phyloP scores from a whole-genome alignment of 345 rosid species.

The Eutrema japonicum region DNA sequence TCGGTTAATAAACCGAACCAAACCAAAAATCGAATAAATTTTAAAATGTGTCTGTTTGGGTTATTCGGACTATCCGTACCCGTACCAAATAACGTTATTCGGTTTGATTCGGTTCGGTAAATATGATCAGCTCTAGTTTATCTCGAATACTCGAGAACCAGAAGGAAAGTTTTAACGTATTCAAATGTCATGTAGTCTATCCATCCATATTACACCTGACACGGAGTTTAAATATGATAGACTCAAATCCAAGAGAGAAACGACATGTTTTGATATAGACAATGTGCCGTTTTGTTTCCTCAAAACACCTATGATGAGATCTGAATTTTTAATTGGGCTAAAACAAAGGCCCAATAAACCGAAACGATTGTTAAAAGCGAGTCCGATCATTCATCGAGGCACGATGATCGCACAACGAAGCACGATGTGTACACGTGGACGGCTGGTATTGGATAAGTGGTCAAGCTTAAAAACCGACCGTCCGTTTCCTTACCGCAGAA shows the following conservation, averaged over 20 bases:
- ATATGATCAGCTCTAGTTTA: no score
- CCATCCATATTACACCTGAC: neutral
- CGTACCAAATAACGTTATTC: no score
- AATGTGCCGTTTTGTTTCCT: neutral
- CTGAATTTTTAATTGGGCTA: neutral
- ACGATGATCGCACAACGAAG: constrained; percentile 38
- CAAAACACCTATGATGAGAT: neutral
- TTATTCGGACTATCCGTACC: no score
- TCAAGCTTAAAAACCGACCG: constrained; percentile 22
- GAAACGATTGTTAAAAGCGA: constrained; percentile 5
- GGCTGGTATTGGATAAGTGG: neutral
- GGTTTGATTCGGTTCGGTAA: no score
- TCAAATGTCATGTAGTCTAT: constrained; percentile 21
- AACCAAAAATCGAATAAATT: no score
- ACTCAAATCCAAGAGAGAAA: neutral
- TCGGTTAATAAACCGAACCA: no score
- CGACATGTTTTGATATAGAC: neutral
- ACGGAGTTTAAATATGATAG: neutral
- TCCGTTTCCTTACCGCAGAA: constrained; percentile 9
- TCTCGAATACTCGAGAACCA: neutral
- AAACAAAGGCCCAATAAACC: neutral
- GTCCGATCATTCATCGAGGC: constrained; percentile 31
- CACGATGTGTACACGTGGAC: constrained; percentile 41
- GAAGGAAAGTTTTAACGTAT: neutral
- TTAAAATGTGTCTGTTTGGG: no score